Evolutionary conservation across 108 stramenopile species (phyloP).

Genomic region (Pseudonitzschia multiseries): DNA sequence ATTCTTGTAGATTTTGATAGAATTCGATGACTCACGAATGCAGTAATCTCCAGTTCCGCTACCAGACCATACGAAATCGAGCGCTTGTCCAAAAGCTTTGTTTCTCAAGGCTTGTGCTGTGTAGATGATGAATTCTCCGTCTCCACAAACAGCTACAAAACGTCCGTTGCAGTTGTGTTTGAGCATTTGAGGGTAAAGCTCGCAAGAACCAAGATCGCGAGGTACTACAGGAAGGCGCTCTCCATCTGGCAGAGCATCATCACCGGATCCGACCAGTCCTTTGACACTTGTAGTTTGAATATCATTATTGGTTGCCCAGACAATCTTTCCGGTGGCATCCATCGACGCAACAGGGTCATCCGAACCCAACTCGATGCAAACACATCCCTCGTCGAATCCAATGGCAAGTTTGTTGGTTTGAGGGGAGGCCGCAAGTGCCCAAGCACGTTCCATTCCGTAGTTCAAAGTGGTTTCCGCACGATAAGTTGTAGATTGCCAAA

Average conservation of each 20-base stretch:
- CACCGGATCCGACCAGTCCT: conserved; percentile 80
- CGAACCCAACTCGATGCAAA: conserved; percentile 96
- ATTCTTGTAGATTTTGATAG: conserved; percentile 95
- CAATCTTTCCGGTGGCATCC: conserved; percentile 95
- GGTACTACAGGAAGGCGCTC: conserved; percentile 76
- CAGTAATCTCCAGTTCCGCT: conserved; percentile 97
- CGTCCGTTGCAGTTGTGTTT: conserved; percentile 99
- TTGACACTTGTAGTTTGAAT: conserved; percentile 92
- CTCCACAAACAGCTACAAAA: conserved; percentile 96
- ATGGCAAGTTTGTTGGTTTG: conserved; percentile 97
- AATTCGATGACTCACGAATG: conserved; percentile 90
- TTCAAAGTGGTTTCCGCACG: conserved; percentile 97
- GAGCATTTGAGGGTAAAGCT: conserved; percentile 93
- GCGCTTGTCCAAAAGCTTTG: conserved; percentile 97
- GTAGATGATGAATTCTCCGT: conserved; percentile 99
- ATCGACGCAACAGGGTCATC: conserved; percentile 98
- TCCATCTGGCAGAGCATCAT: conserved; percentile 85
- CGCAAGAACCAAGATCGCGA: conserved; percentile 94
- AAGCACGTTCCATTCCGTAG: conserved; percentile 99
- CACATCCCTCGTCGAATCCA: conserved; percentile 99
- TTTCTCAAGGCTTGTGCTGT: conserved; percentile 96
- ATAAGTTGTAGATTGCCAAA: conserved; percentile 99
- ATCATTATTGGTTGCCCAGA: conserved; percentile 97
- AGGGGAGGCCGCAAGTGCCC: conserved; percentile 93
- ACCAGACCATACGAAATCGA: conserved; percentile 98